Conservation (phyloP, 2,329 filamentous ascomycete species). For the Stagonosporopsis cucurbitacearum region DNA sequence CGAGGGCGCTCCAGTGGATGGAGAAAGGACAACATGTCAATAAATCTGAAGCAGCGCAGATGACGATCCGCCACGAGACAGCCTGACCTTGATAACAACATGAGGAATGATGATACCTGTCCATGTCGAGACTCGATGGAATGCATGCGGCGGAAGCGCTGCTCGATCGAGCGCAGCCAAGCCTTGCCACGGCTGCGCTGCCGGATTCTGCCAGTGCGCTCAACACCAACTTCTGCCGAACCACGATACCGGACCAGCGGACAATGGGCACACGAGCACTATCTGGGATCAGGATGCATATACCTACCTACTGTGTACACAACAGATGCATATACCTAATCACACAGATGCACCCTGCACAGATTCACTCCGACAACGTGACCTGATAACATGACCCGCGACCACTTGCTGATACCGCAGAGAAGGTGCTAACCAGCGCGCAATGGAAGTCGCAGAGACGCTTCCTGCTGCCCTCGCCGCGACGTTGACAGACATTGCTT, state of each 20-base stretch:
- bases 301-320: not conserved
- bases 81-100: not conserved
- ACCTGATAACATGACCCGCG: not conserved
- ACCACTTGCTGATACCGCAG: constrained; percentile 2
- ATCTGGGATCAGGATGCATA: not conserved
- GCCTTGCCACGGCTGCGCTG: not conserved
- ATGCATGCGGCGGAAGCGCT: not conserved
- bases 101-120: constrained; percentile 14
- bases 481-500: not conserved
- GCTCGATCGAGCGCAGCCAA: not conserved
- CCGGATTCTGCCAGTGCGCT: not conserved
- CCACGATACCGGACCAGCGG: not conserved
- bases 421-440: constrained; percentile 13
- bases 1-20: constrained; percentile 3
- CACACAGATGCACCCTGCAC: too few species aligned
- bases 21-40: not conserved
- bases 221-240: constrained; percentile 1
- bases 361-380: too few species aligned
- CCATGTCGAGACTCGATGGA: not conserved
- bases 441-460: not conserved
- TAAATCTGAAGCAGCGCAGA: constrained; percentile 14
- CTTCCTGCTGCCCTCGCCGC: constrained; percentile 2
- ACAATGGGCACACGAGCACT: not conserved
- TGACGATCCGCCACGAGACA: constrained; percentile 6
- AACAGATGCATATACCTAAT: too few species aligned